These are phyloP conservation scores for Cutaneotrichosporon cutaneum DNA, from an alignment of 1,284 basidiomycete species.

Conservation along the genomic window DNA sequence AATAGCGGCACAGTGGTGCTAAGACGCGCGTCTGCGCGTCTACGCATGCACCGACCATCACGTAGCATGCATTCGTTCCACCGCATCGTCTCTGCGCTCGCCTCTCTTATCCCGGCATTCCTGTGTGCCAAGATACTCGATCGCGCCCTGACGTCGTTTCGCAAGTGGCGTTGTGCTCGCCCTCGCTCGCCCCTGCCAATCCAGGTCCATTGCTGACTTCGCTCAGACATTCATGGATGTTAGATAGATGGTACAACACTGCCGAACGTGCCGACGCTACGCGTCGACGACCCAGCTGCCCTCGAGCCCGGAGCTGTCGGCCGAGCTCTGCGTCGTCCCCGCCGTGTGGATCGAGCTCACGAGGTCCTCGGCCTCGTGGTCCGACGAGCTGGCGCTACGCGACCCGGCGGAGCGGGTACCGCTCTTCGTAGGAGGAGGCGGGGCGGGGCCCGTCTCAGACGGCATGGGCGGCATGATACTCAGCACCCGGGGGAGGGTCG, in stretches of 20 bases:
- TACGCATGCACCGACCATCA: too few relatives aligned
- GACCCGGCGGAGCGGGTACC: conserved; percentile 12
- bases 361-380: conserved; percentile 46
- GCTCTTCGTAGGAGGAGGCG: conserved; percentile 21
- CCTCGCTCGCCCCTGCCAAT: too few relatives aligned
- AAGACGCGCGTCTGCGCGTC: too few relatives aligned
- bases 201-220: not conserved
- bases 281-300: conserved; percentile 40
- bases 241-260: not conserved
- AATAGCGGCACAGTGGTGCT: too few relatives aligned
- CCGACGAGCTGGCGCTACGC: conserved; percentile 31
- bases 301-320: conserved; percentile 35
- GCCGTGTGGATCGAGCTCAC: conserved; percentile 42
- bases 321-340: conserved; percentile 29
- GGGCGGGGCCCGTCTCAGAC: conserved; percentile 34
- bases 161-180: too few relatives aligned
- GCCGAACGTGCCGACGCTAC: not conserved
- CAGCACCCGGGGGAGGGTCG: conserved; percentile 30
- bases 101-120: too few relatives aligned
- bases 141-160: too few relatives aligned
- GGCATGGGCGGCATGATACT: conserved; percentile 30
- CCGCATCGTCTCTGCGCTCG: too few relatives aligned
- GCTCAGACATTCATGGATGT: not conserved
- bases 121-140: too few relatives aligned
- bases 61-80: too few relatives aligned